phyloP scores from a whole-genome alignment of 1,139 yeast genomes.

The Yamadazyma sp. region DNA sequence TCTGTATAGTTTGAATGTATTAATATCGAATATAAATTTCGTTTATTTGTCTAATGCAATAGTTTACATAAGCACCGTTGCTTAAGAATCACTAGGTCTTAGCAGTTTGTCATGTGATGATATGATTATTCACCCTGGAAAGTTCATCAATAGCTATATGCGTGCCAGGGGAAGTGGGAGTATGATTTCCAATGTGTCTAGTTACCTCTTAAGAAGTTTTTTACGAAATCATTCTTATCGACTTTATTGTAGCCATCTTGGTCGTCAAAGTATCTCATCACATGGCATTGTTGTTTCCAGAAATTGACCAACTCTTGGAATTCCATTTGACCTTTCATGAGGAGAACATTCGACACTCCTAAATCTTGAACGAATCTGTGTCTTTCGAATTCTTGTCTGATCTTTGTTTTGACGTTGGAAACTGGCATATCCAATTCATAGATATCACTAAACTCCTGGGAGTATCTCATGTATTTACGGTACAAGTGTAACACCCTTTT shows the following conservation, averaged over 20 bases:
- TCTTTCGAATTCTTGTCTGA: conserved; percentile 88
- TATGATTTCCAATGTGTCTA: too few species aligned
- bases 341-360: conserved; percentile 64
- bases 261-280: conserved; percentile 76
- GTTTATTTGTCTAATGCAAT: conserved; percentile 2
- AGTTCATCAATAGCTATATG: not conserved
- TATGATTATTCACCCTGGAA: not conserved
- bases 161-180: too few species aligned
- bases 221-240: conserved; percentile 58
- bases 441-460: conserved; percentile 61
- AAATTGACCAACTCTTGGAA: conserved; percentile 85
- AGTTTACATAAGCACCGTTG: conserved; percentile 1
- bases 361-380: conserved; percentile 71
- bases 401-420: conserved; percentile 76
- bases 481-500: conserved; percentile 67
- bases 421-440: conserved; percentile 84
- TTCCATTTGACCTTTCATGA: conserved; percentile 88
- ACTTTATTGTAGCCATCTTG: conserved; percentile 53
- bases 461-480: conserved; percentile 68
- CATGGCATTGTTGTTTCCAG: conserved; percentile 91
- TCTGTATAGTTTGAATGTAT: conserved; percentile 4
- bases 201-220: conserved; percentile 70
- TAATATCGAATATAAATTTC: conserved; percentile 1
- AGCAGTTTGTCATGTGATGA: not conserved
- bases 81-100: not conserved